phyloP scores from a whole-genome alignment of 2,329 filamentous ascomycete species.

The Paecilomyces formosus region DNA sequence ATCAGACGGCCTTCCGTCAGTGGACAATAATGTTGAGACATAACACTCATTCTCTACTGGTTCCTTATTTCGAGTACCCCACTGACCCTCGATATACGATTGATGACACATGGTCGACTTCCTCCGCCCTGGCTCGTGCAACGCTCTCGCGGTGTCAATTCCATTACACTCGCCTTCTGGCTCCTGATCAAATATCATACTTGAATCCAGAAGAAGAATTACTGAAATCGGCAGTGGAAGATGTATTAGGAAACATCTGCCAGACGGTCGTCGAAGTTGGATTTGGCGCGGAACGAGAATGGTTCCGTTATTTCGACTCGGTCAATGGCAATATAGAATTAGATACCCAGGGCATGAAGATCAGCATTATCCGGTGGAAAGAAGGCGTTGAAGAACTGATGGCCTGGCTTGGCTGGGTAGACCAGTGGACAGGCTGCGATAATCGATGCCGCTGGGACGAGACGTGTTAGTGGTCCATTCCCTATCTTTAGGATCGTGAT shows the following conservation, averaged over 20 bases:
- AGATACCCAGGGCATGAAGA: not conserved
- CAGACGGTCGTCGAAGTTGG: not conserved
- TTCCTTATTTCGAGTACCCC: constrained; percentile 1
- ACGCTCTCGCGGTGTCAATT: constrained; percentile 10
- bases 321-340: not conserved
- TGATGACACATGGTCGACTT: not conserved
- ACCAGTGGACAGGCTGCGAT: constrained; percentile 37
- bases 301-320: not conserved
- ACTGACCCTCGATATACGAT: not conserved
- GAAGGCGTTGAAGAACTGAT: constrained; percentile 35
- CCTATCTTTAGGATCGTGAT: not conserved
- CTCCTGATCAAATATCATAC: not conserved
- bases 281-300: not conserved
- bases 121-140: not conserved
- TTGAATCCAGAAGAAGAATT: not conserved
- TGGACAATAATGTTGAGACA: constrained; percentile 1
- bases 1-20: constrained; percentile 9
- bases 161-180: constrained; percentile 7
- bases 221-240: not conserved
- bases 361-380: constrained; percentile 18
- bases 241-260: not conserved
- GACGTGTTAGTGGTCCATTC: constrained; percentile 16
- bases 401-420: constrained; percentile 47
- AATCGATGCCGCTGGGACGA: constrained; percentile 37
- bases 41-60: not conserved